phyloP scores from a whole-genome alignment of 805 yeast species.

The Saccharomycopsis sp. region DNA sequence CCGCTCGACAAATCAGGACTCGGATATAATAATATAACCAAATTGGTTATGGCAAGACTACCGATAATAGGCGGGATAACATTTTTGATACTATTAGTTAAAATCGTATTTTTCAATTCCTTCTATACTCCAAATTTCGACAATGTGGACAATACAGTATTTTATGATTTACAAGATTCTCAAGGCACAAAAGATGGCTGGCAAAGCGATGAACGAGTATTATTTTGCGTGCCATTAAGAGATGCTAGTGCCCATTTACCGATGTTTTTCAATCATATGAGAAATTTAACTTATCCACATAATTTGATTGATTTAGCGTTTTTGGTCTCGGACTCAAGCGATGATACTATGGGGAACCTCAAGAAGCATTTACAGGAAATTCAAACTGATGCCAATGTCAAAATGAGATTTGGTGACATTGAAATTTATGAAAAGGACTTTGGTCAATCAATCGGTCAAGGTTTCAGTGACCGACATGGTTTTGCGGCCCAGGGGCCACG shows the following conservation, averaged over 20 bases:
- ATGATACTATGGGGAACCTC: slow-evolving; percentile 72
- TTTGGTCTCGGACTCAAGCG: slow-evolving; percentile 84
- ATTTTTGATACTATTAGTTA: neutral
- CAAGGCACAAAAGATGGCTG: slow-evolving; percentile 68
- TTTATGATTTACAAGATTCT: slow-evolving; percentile 64
- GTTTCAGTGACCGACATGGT: slow-evolving; percentile 89
- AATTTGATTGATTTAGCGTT: slow-evolving; percentile 76
- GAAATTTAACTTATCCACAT: slow-evolving; percentile 79
- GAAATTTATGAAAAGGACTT: slow-evolving; percentile 89
- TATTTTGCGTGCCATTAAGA: slow-evolving; percentile 84
- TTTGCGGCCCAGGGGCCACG: slow-evolving; percentile 95
- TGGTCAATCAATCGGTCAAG: slow-evolving; percentile 90
- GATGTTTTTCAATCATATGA: slow-evolving; percentile 80
- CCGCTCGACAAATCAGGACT: too few species aligned
- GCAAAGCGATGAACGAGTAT: slow-evolving; percentile 69
- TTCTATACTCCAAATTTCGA: slow-evolving; percentile 17
- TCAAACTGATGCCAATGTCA: slow-evolving; percentile 57
- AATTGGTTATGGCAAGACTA: neutral
- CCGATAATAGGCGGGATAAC: neutral
- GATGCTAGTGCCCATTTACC: slow-evolving; percentile 89
- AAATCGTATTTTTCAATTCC: neutral
- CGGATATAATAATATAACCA: too few species aligned
- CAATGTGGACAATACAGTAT: slow-evolving; percentile 40
- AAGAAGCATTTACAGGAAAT: slow-evolving; percentile 48
- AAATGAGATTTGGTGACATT: slow-evolving; percentile 71